Evolutionary conservation across 257 asterid species (phyloP).

Genomic region (Plectranthus barbatus): DNA sequence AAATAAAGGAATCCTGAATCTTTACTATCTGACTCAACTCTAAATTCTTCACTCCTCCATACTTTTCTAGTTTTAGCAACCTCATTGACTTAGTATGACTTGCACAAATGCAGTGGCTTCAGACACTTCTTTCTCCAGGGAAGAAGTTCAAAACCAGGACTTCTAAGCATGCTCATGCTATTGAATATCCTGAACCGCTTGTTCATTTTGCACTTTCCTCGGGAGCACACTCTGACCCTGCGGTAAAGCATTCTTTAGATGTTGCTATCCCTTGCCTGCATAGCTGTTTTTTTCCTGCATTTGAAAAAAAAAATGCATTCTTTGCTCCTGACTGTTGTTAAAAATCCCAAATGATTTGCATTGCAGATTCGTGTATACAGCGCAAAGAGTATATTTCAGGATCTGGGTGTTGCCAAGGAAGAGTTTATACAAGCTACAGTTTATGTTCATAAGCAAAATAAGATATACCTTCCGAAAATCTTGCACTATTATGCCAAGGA

Average conservation of each 20-base stretch:
- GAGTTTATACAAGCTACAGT: conserved; percentile 58
- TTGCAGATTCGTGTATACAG: conserved; percentile 65
- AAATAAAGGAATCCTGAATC: not conserved
- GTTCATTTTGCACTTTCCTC: conserved; percentile 86
- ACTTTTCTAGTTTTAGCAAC: not conserved
- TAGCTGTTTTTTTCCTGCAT: not conserved
- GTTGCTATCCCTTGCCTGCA: not conserved
- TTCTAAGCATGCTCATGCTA: conserved; percentile 46
- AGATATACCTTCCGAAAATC: conserved; percentile 63
- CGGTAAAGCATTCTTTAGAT: conserved; percentile 33
- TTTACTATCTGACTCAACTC: not conserved
- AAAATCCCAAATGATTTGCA: not conserved
- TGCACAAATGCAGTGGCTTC: conserved; percentile 63
- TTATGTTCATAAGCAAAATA: conserved; percentile 51
- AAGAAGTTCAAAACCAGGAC: conserved; percentile 51
- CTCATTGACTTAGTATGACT: conserved; percentile 9
- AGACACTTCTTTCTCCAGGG: conserved; percentile 64
- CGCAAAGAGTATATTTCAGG: conserved; percentile 52
- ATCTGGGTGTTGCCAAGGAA: conserved; percentile 63
- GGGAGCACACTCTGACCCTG: conserved; percentile 74
- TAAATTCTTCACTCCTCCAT: not conserved
- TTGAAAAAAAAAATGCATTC: not conserved
- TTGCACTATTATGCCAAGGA: conserved; percentile 58
- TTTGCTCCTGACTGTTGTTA: not conserved
- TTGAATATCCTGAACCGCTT: conserved; percentile 82